Evolutionary conservation across 495 filamentous ascomycete species (phyloP), one percentile per base, ranked within the genome.

Genomic region (Friedmanniomyces simplex): DNA sequence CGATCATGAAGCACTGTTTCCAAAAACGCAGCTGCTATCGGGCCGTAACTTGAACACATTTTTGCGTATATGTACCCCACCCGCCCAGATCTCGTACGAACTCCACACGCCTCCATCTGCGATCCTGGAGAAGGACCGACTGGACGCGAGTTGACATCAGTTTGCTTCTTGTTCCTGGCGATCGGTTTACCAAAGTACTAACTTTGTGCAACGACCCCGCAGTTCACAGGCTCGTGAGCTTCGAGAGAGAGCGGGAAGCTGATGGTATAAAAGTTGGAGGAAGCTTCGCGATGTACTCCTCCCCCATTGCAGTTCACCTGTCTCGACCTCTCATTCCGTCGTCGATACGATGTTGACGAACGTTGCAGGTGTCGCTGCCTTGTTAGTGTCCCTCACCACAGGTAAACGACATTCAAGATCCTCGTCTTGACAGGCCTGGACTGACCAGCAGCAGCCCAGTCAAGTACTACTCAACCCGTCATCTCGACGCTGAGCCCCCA

Each of bases 401-500:
- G 39, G 39, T 43, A 43, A 43, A 16, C 18, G 13, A 43, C 3
- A 5, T 16, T 16, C 14, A 16, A 5, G 5, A 43, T 43, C 14
- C 39, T 43, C 13, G 14, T 20, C 39, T 43, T 43, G 39, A 20
- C 14, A 43, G n/a, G 18, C 14, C 5, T 20, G 3, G 39, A 49
- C 25, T 49, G 6, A 26, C 18, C 46, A 8, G 2, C 7, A 3
- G 3, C 46, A 49, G 46, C 46, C 20, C 46, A 49, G 25, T 3
- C 18, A 14, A 52, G 26, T 25, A 32, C 24, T 16, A 54, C 53
- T 10, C 20, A 55, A 21, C 21, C 2, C 2, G 22, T 36, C 42
- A 28, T 55, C 25, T 24, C 53, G 11, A 55, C 53, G 4, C 42
- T 55, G 42, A 16, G 13, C 16, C 53, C 53, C 1, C 53, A 55